A percentile compares a stretch with the other conserved stretches of the same genome.
phyloP scores from a whole-genome alignment of 1,284 basidiomycete genomes.

The Ceratobasidium sp. region DNA sequence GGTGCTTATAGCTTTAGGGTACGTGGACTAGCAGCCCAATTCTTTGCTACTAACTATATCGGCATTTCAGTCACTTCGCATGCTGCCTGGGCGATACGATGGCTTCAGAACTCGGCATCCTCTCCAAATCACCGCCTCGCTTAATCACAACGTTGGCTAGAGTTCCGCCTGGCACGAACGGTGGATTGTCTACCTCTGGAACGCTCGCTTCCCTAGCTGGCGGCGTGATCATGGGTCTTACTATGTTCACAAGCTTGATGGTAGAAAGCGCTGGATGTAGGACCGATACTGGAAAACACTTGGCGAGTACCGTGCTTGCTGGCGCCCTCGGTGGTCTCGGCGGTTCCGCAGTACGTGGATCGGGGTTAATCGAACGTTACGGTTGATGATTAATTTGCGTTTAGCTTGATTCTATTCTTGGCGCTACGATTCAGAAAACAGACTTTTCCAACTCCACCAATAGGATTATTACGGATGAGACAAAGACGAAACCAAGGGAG shows the following conservation, averaged over 20 bases:
- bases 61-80: slow-evolving; percentile 74
- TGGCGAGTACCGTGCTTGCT: slow-evolving; percentile 65
- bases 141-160: slow-evolving; percentile 79
- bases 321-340: slow-evolving; percentile 76
- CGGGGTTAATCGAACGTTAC: slow-evolving; percentile 33
- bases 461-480: slow-evolving; percentile 76
- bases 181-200: slow-evolving; percentile 83
- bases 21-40: slow-evolving; percentile 54
- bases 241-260: slow-evolving; percentile 71
- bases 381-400: not conserved
- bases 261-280: slow-evolving; percentile 72
- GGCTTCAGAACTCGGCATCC: slow-evolving; percentile 86
- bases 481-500: slow-evolving; percentile 52
- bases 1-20: slow-evolving; percentile 80
- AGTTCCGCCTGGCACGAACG: slow-evolving; percentile 94
- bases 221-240: slow-evolving; percentile 78
- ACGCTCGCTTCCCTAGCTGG: slow-evolving; percentile 81
- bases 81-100: slow-evolving; percentile 89
- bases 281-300: slow-evolving; percentile 53
- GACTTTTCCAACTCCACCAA: slow-evolving; percentile 76
- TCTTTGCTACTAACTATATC: not conserved
- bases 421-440: slow-evolving; percentile 89
- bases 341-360: slow-evolving; percentile 77
- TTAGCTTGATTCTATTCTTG: slow-evolving; percentile 86
- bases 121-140: slow-evolving; percentile 73